Percentiles rank a stretch among this genome's conserved stretches.
These are phyloP conservation scores for Stagonosporopsis cucurbitacearum DNA, from an alignment of 2,329 filamentous ascomycete species.

Conservation along the genomic window DNA sequence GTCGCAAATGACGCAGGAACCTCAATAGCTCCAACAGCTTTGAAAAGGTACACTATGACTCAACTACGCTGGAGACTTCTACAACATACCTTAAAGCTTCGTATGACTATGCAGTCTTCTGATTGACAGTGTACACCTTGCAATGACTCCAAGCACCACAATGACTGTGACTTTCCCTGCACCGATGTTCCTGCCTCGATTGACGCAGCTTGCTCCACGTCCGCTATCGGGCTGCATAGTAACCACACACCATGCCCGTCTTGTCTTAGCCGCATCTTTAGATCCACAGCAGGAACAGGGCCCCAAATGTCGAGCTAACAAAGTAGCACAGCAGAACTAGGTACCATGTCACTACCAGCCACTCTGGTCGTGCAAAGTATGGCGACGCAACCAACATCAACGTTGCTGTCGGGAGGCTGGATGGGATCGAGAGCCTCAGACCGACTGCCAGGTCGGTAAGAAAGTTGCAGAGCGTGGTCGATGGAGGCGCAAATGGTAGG, in stretches of 20 bases:
- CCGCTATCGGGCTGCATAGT: slow-evolving; percentile 28
- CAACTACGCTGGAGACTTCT: not conserved
- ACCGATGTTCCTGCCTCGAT: slow-evolving; percentile 8
- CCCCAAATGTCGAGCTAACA: slow-evolving; percentile 27
- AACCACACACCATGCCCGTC: slow-evolving; percentile 11
- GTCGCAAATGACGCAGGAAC: slow-evolving; percentile 19
- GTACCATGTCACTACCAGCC: slow-evolving; percentile 26
- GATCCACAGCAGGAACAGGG: slow-evolving; percentile 22
- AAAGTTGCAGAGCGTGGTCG: slow-evolving; percentile 9
- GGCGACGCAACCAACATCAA: slow-evolving; percentile 32
- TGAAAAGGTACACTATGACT: not conserved
- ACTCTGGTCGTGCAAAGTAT: slow-evolving; percentile 25
- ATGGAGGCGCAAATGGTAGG: slow-evolving; percentile 1
- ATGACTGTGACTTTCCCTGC: slow-evolving; percentile 5
- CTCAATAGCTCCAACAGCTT: slow-evolving; percentile 7
- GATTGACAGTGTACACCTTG: slow-evolving; percentile 30
- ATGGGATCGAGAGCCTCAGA: slow-evolving; percentile 28
- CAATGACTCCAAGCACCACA: slow-evolving; percentile 7
- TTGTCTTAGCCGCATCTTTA: slow-evolving; percentile 11
- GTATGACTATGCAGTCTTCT: not conserved
- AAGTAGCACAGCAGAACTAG: slow-evolving; percentile 33
- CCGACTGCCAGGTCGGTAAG: slow-evolving; percentile 25
- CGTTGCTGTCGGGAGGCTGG: slow-evolving; percentile 28
- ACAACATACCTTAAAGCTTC: slow-evolving; percentile 6
- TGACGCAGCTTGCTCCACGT: slow-evolving; percentile 6